Base-by-base conservation (phyloP, 2,329 filamentous ascomycete species). In the Colletotrichum sp. region DNA sequence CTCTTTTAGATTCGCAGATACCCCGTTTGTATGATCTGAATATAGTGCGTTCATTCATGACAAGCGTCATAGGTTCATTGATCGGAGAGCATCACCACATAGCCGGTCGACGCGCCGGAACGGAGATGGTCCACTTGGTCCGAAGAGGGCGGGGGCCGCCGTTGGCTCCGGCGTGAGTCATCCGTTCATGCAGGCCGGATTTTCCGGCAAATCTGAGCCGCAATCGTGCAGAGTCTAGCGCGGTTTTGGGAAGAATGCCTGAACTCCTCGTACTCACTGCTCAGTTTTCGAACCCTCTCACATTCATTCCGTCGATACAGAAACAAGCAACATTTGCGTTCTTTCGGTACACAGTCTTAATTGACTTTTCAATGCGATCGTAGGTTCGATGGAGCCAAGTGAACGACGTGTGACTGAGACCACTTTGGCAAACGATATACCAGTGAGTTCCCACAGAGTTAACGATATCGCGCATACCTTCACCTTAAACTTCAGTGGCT, bases 21-120 rank as follows among this genome's bases (percentile, higher is more conserved):
- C 44, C 44, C 44, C 8, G 8, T 48, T 22, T 48, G 6, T 4
- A 2, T 22, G 44, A 1, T 52, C n/a, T 13, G n/a, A 52, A 22
- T 22, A 22, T 24, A 52, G 3, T 3, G 0, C 6, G n/a, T 52
- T 0, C 44, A 22, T 52, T 52, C 0, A 52, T 8, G n/a, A 52
- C 2, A n/a, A n/a, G 9, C n/a, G 1, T 52, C n/a, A 3, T 0
- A 0, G 44, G 12, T 52, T 22, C 6, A 2, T 10, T 22, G n/a
- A 0, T 22, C 44, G 0, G 10, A 0, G 0, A 3, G 4, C n/a
- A 1, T 52, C n/a, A 22, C 44, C 44, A 52, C 6, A 24, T 13
- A 52, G 3, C 44, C n/a, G 0, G 44, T 24, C 2, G 44, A 52
- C 22, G 12, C n/a, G 44, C 18, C 34, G 44, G 44, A 52, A 52